Evolutionary conservation across 305 asterid species (phyloP), one percentile per base, ranked within the genome.

Genomic region (Fraxinus sp.): DNA sequence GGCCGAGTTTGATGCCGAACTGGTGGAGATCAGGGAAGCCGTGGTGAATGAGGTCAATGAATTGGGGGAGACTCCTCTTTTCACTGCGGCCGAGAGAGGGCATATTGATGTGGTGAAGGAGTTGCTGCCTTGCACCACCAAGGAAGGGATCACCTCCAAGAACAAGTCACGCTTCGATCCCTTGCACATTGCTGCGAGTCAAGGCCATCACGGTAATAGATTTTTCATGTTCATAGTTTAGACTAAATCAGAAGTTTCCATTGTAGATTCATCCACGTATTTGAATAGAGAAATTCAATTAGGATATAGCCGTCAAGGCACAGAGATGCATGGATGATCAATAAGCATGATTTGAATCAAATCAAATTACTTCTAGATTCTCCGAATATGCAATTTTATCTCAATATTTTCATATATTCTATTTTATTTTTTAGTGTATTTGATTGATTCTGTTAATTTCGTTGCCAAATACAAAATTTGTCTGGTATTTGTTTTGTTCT

Each of bases 31-130:
- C 59, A 89, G 93, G 84, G 91, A 88, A 14, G 91, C 91, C 4
- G 90, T 93, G 33, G 97, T 91, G 73, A 91, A 91, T 77, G 97
- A 91, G 81, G 91, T 90, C 62, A 93, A 93, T 86, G 97, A 91
- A 82, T 84, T 93, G 86, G 97, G 94, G 57, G 97, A 93, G 83
- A 92, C 96, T 2, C 92, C 92, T 0, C 80, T 93, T 70, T 90
- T 86, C 80, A 89, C 89, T 0, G 97, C 94, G 0, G 95, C 97
- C 4, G 95, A 88, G 20, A 88, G 73, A 80, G 97, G 95, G 22
- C 88, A 84, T 68, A 88, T 90, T 72, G 92, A 93, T 83, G 91
- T 92, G 84, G 91, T 90, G 77, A 89, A 85, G 77, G 94, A 91
- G 82, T 75, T 93, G 66, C 77, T 93, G 82, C 91, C 91, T 85